These are phyloP conservation scores for Termitomyces sp. DNA, from an alignment of 1,284 basidiomycete species.

Conservation along the genomic window DNA sequence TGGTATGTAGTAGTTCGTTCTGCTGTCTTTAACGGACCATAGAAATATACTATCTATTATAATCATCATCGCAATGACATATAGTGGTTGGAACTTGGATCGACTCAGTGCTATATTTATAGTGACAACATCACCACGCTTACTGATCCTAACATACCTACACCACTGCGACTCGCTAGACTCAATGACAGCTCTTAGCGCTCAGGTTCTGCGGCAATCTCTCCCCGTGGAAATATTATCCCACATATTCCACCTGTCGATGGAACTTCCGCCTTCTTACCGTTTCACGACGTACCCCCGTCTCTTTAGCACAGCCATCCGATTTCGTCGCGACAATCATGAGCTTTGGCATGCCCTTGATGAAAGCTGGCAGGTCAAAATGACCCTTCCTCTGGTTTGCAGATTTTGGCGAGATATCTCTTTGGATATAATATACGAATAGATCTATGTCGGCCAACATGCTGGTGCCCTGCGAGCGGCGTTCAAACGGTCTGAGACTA, in stretches of 20 bases:
- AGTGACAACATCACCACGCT: background rate
- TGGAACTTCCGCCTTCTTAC: background rate
- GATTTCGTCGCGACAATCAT: background rate
- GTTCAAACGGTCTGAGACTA: constrained; percentile 6
- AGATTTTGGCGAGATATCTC: constrained; percentile 9
- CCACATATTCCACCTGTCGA: constrained; percentile 3
- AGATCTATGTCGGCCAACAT: constrained; percentile 7
- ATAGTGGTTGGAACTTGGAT: background rate
- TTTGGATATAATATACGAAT: constrained; percentile 6
- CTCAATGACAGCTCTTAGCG: background rate
- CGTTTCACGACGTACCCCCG: background rate
- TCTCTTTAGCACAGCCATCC: background rate
- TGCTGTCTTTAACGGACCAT: constrained; percentile 13
- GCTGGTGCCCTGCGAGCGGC: background rate
- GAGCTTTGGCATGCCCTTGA: background rate
- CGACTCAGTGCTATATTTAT: background rate
- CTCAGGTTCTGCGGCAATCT: background rate
- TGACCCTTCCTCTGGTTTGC: constrained; percentile 10
- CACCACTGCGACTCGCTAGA: background rate
- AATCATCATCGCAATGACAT: constrained; percentile 11
- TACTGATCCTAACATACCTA: too few relatives aligned
- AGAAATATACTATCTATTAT: constrained; percentile 15
- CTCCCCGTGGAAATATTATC: constrained; percentile 5
- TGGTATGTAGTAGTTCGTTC: constrained; percentile 13
- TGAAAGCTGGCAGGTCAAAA: constrained; percentile 1